Conservation (phyloP, 2,329 filamentous ascomycete genomes). For the Neospermospora avenae region DNA sequence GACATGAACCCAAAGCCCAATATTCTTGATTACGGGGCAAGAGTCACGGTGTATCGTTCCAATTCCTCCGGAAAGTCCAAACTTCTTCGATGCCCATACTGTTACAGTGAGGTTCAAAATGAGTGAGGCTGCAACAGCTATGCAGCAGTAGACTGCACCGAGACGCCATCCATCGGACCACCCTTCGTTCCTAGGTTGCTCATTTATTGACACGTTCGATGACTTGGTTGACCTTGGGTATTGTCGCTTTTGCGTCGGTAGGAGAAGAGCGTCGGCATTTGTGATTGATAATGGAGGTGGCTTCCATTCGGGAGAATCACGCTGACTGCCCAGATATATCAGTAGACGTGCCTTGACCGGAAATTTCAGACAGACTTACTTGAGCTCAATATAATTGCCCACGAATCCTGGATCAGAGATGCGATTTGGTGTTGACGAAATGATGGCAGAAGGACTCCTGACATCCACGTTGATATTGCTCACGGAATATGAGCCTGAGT, state of each 20-base stretch:
- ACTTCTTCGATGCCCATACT: slow-evolving; percentile 16
- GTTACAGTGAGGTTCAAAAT: slow-evolving; percentile 18
- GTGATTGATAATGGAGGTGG: slow-evolving; percentile 5
- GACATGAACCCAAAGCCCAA: slow-evolving; percentile 39
- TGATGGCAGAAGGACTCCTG: not conserved
- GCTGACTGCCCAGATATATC: slow-evolving; percentile 1
- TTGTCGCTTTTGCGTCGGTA: not conserved
- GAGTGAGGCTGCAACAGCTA: slow-evolving; percentile 8
- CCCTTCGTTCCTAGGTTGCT: not conserved
- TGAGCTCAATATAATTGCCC: not conserved
- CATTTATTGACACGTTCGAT: not conserved
- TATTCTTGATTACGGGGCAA: slow-evolving; percentile 14
- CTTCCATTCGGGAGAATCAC: slow-evolving; percentile 6
- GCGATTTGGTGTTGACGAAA: not conserved
- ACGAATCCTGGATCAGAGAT: not conserved
- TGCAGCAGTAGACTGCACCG: slow-evolving; percentile 7
- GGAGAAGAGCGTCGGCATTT: slow-evolving; percentile 14
- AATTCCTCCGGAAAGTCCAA: slow-evolving; percentile 17
- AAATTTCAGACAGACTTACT: not conserved
- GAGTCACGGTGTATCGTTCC: slow-evolving; percentile 16
- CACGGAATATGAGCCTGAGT: not conserved
- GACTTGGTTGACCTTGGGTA: slow-evolving; percentile 4
- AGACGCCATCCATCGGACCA: slow-evolving; percentile 17
- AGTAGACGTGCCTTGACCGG: not conserved
- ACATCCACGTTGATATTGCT: not conserved